phyloP scores from a whole-genome alignment of 192 early-diverging fungal genomes.

The Backusella circina region DNA sequence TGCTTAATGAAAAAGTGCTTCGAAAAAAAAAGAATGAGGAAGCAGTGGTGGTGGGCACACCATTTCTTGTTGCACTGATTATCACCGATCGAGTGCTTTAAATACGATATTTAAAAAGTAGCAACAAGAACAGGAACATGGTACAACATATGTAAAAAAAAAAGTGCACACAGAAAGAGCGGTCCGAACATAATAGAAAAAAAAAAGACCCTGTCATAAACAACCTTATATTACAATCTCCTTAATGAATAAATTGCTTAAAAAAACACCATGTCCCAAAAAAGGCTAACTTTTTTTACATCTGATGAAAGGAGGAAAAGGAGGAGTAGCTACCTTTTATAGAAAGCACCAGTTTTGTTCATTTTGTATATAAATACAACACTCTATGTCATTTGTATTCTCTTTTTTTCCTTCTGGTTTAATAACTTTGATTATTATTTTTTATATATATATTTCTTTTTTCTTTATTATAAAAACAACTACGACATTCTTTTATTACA shows the following conservation, averaged over 20 bases:
- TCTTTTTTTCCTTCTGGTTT: slow-evolving; percentile 5
- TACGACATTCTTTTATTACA: neutral
- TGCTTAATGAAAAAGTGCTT: neutral
- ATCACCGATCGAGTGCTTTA: neutral
- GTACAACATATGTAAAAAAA: neutral
- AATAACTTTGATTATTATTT: neutral
- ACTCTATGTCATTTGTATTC: slow-evolving; percentile 6
- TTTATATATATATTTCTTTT: neutral
- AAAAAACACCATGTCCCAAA: slow-evolving; percentile 4
- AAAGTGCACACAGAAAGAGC: neutral
- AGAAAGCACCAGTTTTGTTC: neutral
- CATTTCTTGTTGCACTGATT: neutral
- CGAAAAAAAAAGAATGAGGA: neutral
- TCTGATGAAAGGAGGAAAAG: neutral
- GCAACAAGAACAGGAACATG: neutral
- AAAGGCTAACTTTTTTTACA: neutral
- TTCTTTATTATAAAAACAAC: neutral
- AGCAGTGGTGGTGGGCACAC: neutral
- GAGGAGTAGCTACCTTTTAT: neutral
- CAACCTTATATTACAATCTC: neutral
- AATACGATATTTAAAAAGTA: neutral
- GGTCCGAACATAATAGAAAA: neutral
- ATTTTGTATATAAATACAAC: neutral
- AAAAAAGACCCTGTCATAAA: neutral
- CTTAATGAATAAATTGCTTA: neutral